Conservation (phyloP, 306 rosid species). For the Cucurbita argyrosperma region DNA sequence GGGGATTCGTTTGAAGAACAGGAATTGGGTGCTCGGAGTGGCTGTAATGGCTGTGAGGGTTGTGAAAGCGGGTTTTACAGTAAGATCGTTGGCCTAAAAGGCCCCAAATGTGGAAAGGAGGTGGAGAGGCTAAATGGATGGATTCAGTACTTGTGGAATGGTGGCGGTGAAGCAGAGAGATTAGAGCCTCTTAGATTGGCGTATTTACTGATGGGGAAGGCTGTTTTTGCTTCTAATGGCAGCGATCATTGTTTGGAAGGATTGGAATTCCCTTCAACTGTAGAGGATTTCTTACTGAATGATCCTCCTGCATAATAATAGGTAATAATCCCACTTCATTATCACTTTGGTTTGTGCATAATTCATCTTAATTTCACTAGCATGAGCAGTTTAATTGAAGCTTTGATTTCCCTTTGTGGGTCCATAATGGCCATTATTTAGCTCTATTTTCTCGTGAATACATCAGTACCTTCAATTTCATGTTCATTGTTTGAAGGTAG, state of each 20-base stretch:
- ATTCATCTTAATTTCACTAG: background rate
- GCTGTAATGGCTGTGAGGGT: constrained; percentile 11
- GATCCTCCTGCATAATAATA: constrained; percentile 39
- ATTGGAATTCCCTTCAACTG: constrained; percentile 59
- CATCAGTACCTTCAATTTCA: no score
- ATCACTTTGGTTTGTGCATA: background rate
- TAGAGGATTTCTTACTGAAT: constrained; percentile 48
- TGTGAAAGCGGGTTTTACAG: constrained; percentile 70
- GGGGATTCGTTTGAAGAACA: background rate
- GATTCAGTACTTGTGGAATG: constrained; percentile 49
- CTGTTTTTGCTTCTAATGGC: constrained; percentile 35
- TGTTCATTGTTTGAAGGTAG: no score
- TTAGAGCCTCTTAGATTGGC: constrained; percentile 68
- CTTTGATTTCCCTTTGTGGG: background rate
- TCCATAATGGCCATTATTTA: background rate
- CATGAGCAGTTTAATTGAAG: background rate
- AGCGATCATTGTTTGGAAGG: constrained; percentile 34
- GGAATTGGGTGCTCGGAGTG: background rate
- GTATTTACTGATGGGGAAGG: constrained; percentile 62
- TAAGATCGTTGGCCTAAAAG: constrained; percentile 64
- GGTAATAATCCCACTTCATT: background rate
- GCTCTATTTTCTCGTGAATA: background rate
- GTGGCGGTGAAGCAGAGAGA: constrained; percentile 30
- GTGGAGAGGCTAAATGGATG: constrained; percentile 62
- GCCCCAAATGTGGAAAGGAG: constrained; percentile 72